These are phyloP conservation scores for Pugionium dolabratum DNA, from an alignment of 345 rosid species.

Conservation along the genomic window DNA sequence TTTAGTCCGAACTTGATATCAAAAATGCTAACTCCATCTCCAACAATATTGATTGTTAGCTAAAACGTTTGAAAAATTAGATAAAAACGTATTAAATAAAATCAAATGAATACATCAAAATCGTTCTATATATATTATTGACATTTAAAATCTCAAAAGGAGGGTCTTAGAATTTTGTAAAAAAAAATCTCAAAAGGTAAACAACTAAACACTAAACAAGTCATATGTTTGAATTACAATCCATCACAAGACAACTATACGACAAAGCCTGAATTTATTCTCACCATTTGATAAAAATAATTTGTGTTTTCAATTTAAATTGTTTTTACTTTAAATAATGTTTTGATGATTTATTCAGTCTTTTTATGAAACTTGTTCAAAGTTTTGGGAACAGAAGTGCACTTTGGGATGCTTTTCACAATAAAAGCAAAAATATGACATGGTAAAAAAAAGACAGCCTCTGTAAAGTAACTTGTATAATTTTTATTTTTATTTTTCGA, in stretches of 20 bases:
- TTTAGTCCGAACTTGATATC: no score
- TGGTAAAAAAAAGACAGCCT: slow-evolving; percentile 34
- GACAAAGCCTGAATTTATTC: slow-evolving; percentile 45
- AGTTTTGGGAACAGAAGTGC: slow-evolving; percentile 41
- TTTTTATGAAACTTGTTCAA: slow-evolving; percentile 36
- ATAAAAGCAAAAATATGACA: slow-evolving; percentile 40
- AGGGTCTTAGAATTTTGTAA: slow-evolving; percentile 4
- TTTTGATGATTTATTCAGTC: slow-evolving; percentile 38
- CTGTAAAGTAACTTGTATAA: slow-evolving; percentile 35
- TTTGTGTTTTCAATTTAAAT: background rate
- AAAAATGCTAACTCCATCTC: no score
- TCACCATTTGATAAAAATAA: slow-evolving; percentile 21
- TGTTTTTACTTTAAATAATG: slow-evolving; percentile 17
- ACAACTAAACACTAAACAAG: slow-evolving; percentile 5
- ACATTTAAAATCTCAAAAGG: background rate
- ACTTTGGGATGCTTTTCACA: slow-evolving; percentile 42
- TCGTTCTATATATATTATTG: background rate
- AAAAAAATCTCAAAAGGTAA: background rate
- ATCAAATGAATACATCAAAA: no score
- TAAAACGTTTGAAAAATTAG: background rate
- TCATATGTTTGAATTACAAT: slow-evolving; percentile 19
- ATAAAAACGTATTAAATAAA: no score
- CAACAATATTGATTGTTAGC: no score
- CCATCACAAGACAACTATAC: slow-evolving; percentile 44
- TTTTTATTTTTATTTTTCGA: slow-evolving; percentile 4